Evolutionary conservation across 768 basidiomycete genomes (phyloP).

Genomic region (Amylocystis lapponica): DNA sequence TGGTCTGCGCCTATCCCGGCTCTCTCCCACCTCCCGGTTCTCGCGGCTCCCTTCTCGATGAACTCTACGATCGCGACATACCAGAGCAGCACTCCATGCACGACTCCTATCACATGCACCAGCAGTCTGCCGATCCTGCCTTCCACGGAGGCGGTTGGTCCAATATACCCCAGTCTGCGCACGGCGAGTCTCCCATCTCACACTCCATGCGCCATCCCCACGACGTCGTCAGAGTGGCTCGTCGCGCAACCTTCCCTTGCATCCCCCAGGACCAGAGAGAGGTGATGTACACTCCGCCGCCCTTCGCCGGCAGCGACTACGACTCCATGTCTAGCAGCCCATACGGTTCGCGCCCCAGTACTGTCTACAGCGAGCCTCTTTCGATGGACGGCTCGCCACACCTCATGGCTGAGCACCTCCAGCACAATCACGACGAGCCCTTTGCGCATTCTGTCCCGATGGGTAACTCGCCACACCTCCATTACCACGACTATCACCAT

Average conservation of each 20-base stretch:
- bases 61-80: conserved; percentile 62
- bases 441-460: conserved; percentile 26
- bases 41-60: conserved; percentile 56
- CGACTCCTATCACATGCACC: conserved; percentile 19
- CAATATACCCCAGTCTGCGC: conserved; percentile 25
- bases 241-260: conserved; percentile 73
- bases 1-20: conserved; percentile 29
- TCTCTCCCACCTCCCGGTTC: conserved; percentile 30
- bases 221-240: conserved; percentile 44
- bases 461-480: conserved; percentile 37
- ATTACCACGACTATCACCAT: conserved; percentile 41
- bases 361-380: conserved; percentile 36
- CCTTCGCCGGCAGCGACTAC: conserved; percentile 40
- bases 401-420: conserved; percentile 29
- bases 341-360: conserved; percentile 28
- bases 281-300: conserved; percentile 31
- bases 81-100: conserved; percentile 34
- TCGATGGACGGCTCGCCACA: conserved; percentile 35
- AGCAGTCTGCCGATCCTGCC: conserved; percentile 18
- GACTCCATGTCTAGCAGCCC: conserved; percentile 26
- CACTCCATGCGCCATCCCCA: conserved; percentile 25
- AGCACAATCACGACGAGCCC: conserved; percentile 24
- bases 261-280: conserved; percentile 67
- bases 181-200: conserved; percentile 28
- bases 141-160: conserved; percentile 21